phyloP scores from a whole-genome alignment of 2,329 filamentous ascomycete species.

The Pseudopithomyces chartarum region DNA sequence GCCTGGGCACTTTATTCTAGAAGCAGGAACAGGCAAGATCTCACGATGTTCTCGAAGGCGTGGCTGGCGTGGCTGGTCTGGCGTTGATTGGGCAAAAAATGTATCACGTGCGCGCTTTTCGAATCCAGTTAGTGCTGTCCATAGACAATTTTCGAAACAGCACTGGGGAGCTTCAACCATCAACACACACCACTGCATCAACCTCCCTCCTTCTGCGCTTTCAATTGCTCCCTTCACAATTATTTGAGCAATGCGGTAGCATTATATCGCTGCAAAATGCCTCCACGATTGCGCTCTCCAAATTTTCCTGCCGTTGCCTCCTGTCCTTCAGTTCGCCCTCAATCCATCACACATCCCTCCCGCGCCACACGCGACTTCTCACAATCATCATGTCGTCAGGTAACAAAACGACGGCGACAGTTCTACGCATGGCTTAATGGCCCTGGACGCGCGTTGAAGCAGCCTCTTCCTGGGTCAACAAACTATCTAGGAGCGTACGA shows the following conservation, averaged over 20 bases:
- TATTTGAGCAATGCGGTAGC: slow-evolving; percentile 35
- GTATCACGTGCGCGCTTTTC: slow-evolving; percentile 14
- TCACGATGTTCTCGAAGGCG: slow-evolving; percentile 22
- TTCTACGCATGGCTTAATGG: slow-evolving; percentile 66
- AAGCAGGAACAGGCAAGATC: slow-evolving; percentile 28
- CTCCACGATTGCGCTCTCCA: slow-evolving; percentile 40
- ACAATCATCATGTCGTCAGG: slow-evolving; percentile 41
- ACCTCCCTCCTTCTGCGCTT: slow-evolving; percentile 13
- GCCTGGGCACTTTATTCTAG: slow-evolving; percentile 27
- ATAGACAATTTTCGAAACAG: slow-evolving; percentile 24
- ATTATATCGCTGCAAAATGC: slow-evolving; percentile 29
- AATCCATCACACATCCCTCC: slow-evolving; percentile 27
- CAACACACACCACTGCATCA: slow-evolving; percentile 15
- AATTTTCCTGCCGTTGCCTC: slow-evolving; percentile 28
- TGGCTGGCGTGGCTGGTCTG: slow-evolving; percentile 3
- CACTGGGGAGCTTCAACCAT: slow-evolving; percentile 16
- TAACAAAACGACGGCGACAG: slow-evolving; percentile 57
- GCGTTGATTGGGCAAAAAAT: slow-evolving; percentile 18
- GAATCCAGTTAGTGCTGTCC: slow-evolving; percentile 12
- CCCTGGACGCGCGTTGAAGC: slow-evolving; percentile 54
- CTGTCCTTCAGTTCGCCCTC: slow-evolving; percentile 27
- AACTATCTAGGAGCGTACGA: slow-evolving; percentile 63
- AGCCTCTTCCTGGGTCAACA: slow-evolving; percentile 56
- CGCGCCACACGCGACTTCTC: slow-evolving; percentile 41
- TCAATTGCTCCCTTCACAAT: slow-evolving; percentile 13